phyloP scores from a whole-genome alignment of 371 early-diverging fungal genomes.

The Lichtheimia ramosa region DNA sequence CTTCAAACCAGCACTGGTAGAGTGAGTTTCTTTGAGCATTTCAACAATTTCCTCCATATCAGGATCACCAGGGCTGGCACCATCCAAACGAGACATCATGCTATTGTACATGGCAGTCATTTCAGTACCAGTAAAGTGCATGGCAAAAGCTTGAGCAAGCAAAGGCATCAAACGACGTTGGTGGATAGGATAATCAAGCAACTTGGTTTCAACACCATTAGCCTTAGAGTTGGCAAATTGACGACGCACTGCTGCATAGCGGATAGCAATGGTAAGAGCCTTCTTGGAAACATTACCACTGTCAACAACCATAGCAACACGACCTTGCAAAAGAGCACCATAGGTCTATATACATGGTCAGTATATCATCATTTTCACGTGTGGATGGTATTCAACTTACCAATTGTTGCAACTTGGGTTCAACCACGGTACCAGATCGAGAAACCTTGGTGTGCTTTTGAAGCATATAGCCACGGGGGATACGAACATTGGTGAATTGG shows the following conservation, averaged over 20 bases:
- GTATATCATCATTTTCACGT: background rate
- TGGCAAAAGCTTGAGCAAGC: conserved; percentile 88
- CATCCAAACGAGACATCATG: conserved; percentile 75
- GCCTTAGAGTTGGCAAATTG: conserved; percentile 69
- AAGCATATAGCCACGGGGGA: conserved; percentile 81
- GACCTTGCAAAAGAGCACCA: conserved; percentile 86
- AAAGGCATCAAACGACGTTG: conserved; percentile 91
- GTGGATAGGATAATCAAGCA: conserved; percentile 90
- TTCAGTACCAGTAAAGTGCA: conserved; percentile 88
- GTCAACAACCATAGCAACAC: conserved; percentile 90
- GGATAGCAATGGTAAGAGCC: conserved; percentile 87
- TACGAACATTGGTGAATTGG: conserved; percentile 79
- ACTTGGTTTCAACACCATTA: conserved; percentile 74
- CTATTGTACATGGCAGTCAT: conserved; percentile 75
- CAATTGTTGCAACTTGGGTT: conserved; percentile 59
- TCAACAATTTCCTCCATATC: conserved; percentile 71
- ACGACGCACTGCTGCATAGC: conserved; percentile 90
- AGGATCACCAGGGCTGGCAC: conserved; percentile 64
- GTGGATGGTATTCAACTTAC: conserved; percentile 9
- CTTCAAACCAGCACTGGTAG: conserved; percentile 91
- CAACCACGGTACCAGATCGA: conserved; percentile 69
- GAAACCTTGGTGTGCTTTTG: conserved; percentile 94
- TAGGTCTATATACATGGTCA: conserved; percentile 66
- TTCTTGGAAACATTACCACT: conserved; percentile 88
- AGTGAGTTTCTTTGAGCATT: conserved; percentile 88